Evolutionary conservation across 129 eudicot genomes (phyloP).

Genomic region (Lonicera japonica): DNA sequence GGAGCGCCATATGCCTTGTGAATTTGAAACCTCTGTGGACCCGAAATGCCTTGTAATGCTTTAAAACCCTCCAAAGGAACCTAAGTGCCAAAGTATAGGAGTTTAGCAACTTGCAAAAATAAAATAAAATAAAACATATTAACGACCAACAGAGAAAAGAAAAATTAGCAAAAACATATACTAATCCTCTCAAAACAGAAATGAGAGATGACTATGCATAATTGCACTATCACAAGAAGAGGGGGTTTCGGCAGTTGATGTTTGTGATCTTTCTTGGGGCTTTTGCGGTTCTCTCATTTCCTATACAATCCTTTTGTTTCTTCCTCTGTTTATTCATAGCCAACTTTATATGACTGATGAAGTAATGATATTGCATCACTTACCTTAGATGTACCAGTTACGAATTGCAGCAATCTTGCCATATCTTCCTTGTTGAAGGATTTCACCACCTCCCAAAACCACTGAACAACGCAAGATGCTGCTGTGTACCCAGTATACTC

Average conservation of each 20-base stretch:
- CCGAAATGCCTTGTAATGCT: constrained; percentile 96
- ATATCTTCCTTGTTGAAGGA: constrained; percentile 87
- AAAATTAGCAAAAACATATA: background rate
- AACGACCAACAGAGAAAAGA: background rate
- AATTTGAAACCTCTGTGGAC: constrained; percentile 94
- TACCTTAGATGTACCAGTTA: constrained; percentile 99
- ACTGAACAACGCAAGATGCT: constrained; percentile 64
- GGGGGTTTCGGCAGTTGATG: too few species aligned
- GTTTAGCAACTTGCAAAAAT: background rate
- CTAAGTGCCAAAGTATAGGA: constrained; percentile 19
- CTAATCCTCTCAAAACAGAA: too few species aligned
- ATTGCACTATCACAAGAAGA: too few species aligned
- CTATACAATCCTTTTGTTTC: too few species aligned
- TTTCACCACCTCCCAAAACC: constrained; percentile 98
- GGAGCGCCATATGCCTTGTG: constrained; percentile 99
- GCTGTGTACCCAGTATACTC: constrained; percentile 89
- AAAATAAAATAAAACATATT: too few species aligned
- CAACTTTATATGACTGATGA: too few species aligned
- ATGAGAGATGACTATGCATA: too few species aligned
- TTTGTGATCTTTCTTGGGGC: too few species aligned
- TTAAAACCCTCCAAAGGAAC: constrained; percentile 95
- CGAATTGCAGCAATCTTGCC: constrained; percentile 94
- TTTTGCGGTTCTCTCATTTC: too few species aligned
- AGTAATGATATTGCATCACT: background rate
- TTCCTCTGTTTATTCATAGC: too few species aligned